Base-by-base conservation (phyloP, 2,329 filamentous ascomycete genomes). In the Penicillium frequentans region DNA sequence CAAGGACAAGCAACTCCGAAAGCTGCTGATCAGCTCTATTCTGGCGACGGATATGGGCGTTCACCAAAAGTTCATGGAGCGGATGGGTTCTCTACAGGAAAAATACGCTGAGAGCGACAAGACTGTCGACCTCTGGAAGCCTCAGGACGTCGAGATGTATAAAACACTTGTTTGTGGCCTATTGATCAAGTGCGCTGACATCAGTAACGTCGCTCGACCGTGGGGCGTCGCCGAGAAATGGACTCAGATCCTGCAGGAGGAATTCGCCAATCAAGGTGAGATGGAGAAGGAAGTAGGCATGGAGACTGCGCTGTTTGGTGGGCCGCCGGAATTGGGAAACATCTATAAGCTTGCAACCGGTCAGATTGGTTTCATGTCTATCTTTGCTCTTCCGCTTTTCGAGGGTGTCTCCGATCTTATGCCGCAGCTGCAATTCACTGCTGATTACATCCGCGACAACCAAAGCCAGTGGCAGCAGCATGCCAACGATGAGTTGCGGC, bases 111-210 rank as follows among this genome's bases (percentile, higher is more conserved):
- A 86, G 39, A 87, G 86, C 64, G 81, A 86, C 55, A 82, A 81
- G 49, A 77, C 76, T 6, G 84, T 85, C 5, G 86, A 91, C 56
- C 84, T 84, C 9, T 97, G 91, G 92, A 89, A 88, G 58, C 85
- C 84, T 5, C 89, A 92, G 63, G 84, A 89, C 64, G 72, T 88
- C 11, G 88, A 95, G 59, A 89, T 93, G 64, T 85, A 92, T 64
- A 90, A 88, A 64, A 86, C 90, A 10, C 77, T 98, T 47, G 81
- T 89, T n/a, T 98, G 95, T 75, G 92, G 92, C 14, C 79, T 99
- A 55, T 79, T 99, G 57, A 97, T 99, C 77, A 99, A 99, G 74
- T 98, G 95, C 72, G 95, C 95, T 39, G 95, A 99, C 74, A 98
- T 99, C 70, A 97, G 93, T 78, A 99, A 99, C 72, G 95, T 98